Base-by-base conservation (phyloP, 306 rosid genomes). In the Cucurbita pepo region DNA sequence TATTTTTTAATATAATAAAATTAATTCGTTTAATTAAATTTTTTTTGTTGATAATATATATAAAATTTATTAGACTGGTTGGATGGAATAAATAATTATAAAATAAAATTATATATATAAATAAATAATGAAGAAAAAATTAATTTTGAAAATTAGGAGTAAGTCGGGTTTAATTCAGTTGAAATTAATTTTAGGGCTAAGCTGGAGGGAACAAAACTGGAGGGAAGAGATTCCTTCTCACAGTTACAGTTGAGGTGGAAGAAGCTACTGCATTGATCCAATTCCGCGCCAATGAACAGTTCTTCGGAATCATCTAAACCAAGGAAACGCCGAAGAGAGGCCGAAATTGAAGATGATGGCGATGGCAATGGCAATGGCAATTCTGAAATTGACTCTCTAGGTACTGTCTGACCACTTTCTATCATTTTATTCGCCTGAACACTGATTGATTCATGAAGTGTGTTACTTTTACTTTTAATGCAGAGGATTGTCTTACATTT, bases 401-500 rank as follows among this genome's bases (percentile, higher is more conserved):
- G 87, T 74, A 21, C 6, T 18, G 3, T 61, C 41, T 25, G 36
- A 0, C 43, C 38, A 15, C 56, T 56, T 62, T 77, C 36, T 7
- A 19, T 11, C 21, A n/a, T 48, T 57, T 36, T 52, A 4, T 47
- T 69, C 13, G 13, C 52, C 8, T 8, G 11, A 40, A 37, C 40
- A 18, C 54, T 50, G 54, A 21, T 36, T 51, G 37, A 36, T 44
- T 51, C 30, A 7, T 69, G 18, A 21, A 45, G 16, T 14, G 16
- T 59, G 71, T 52, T 12, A 0, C 55, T 15, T 65, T 58, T 52
- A 59, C 69, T 48, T 22, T 54, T 50, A 82, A 71, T 79, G 70
- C 88, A 91, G 99, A 86, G 86, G 82, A 87, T 56, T 85, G 80
- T 81, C 96, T 94, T 38, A 75, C 86, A 45, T 90, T 94, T 66